Conservation (phyloP, 2,329 filamentous ascomycete species). For the Paecilomyces niveus region DNA sequence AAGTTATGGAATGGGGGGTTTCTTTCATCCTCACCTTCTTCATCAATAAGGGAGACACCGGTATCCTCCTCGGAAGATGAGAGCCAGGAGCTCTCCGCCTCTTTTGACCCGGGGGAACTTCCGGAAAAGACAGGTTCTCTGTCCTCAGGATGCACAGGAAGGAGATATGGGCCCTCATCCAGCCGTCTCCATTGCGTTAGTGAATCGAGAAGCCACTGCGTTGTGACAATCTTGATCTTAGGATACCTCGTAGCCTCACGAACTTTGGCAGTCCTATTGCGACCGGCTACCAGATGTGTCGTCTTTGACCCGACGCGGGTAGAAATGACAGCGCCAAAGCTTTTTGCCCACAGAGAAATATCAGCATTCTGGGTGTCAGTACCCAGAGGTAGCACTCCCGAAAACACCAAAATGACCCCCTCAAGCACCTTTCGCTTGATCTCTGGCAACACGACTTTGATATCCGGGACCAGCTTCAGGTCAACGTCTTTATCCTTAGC, state of each 20-base stretch:
- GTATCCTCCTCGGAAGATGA: constrained; percentile 42
- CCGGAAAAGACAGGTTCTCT: constrained; percentile 34
- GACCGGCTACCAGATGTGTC: constrained; percentile 46
- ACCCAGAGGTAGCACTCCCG: constrained; percentile 79
- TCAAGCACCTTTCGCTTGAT: constrained; percentile 72
- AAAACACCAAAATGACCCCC: constrained; percentile 75
- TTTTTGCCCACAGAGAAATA: constrained; percentile 77
- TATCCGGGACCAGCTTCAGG: constrained; percentile 66
- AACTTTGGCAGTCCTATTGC: constrained; percentile 81
- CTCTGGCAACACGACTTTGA: constrained; percentile 72
- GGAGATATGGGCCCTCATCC: constrained; percentile 71
- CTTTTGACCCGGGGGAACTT: constrained; percentile 30
- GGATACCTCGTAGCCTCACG: constrained; percentile 73
- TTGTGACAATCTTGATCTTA: constrained; percentile 82
- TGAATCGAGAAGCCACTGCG: constrained; percentile 81
- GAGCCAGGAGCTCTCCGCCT: constrained; percentile 39
- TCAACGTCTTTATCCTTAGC: constrained; percentile 40
- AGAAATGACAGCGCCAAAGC: constrained; percentile 65
- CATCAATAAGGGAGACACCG: constrained; percentile 41
- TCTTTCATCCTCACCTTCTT: constrained; percentile 25
- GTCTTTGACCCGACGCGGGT: constrained; percentile 39
- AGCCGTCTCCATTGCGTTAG: constrained; percentile 76
- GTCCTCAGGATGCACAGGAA: constrained; percentile 67
- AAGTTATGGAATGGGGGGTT: constrained; percentile 17
- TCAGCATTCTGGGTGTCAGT: constrained; percentile 75